Evolutionary conservation across 164 flowering plant genomes (phyloP).

Genomic region (Liriodendron chinense): DNA sequence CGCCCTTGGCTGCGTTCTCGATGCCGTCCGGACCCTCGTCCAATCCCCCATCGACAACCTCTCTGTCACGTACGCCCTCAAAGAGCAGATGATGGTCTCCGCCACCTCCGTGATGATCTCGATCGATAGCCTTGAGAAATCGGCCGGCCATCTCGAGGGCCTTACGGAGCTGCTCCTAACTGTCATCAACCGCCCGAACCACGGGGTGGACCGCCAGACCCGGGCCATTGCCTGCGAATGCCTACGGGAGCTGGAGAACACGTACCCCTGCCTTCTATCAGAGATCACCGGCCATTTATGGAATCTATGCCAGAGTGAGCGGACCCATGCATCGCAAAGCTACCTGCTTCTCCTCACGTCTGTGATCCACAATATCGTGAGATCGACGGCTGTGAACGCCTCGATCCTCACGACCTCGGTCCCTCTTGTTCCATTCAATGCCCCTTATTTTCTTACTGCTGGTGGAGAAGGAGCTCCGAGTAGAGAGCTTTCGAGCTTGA

Average conservation of each 20-base stretch:
- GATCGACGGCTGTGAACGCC: constrained; percentile 21
- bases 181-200: constrained; percentile 76
- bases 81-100: constrained; percentile 68
- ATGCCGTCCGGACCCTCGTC: constrained; percentile 46
- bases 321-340: constrained; percentile 83
- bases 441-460: constrained; percentile 43
- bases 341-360: constrained; percentile 60
- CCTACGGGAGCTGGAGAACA: constrained; percentile 72
- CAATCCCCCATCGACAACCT: constrained; percentile 61
- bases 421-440: constrained; percentile 78
- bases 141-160: constrained; percentile 26
- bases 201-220: constrained; percentile 75
- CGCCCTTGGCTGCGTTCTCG: constrained; percentile 41
- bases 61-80: constrained; percentile 39
- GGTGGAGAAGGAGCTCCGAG: constrained; percentile 5
- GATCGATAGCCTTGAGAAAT: constrained; percentile 9
- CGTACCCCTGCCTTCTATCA: constrained; percentile 60
- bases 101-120: constrained; percentile 56
- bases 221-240: constrained; percentile 84
- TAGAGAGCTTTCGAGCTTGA: constrained; percentile 33
- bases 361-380: constrained; percentile 44
- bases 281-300: constrained; percentile 71
- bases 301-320: constrained; percentile 80
- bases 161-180: constrained; percentile 61
- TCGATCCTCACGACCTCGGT: constrained; percentile 51